Evolutionary conservation across 208 protist genomes (phyloP).

Genomic region (Trypanosoma boissoni): DNA sequence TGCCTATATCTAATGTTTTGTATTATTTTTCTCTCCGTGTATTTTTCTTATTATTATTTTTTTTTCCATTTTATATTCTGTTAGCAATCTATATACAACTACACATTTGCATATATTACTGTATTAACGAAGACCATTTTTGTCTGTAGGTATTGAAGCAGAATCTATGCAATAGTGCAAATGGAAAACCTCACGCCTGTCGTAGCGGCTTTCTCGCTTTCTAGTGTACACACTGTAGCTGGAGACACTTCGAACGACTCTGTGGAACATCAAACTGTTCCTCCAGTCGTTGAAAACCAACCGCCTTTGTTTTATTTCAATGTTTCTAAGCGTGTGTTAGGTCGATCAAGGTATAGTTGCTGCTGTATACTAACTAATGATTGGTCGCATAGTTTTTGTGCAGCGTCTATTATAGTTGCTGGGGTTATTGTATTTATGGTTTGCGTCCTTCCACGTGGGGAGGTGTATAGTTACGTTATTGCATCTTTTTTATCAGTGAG

Average conservation of each 20-base stretch:
- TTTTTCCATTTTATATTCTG: no score
- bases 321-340: slow-evolving; percentile 46
- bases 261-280: neutral
- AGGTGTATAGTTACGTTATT: slow-evolving; percentile 49
- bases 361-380: slow-evolving; percentile 48
- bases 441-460: slow-evolving; percentile 43
- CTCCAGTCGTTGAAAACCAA: neutral
- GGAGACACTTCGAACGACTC: neutral
- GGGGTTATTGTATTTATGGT: slow-evolving; percentile 38
- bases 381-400: slow-evolving; percentile 34
- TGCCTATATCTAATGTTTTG: no score
- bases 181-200: no score
- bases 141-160: no score
- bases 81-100: no score
- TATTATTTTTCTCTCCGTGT: no score
- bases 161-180: no score
- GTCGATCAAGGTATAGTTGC: slow-evolving; percentile 30
- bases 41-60: no score
- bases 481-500: slow-evolving; percentile 27
- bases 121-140: no score
- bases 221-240: neutral
- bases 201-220: no score
- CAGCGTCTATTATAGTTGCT: slow-evolving; percentile 37
- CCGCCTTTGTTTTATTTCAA: no score
- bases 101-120: no score